Evolutionary conservation across 768 basidiomycete genomes (phyloP).

Genomic region (Suillus decipiens): DNA sequence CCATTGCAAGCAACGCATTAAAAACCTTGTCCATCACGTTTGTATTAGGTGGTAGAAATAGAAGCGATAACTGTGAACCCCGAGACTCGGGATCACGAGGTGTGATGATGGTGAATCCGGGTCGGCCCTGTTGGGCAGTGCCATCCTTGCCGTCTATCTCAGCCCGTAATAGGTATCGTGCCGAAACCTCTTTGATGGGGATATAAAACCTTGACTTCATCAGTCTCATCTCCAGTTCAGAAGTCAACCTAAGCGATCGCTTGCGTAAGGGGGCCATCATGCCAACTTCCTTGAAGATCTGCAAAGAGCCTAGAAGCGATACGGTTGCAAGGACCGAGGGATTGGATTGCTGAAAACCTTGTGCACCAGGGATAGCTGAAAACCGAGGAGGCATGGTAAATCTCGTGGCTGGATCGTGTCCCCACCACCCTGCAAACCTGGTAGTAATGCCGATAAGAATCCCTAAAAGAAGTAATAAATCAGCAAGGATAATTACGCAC

Average conservation of each 20-base stretch:
- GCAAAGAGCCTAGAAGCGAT: constrained; percentile 80
- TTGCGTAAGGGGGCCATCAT: constrained; percentile 69
- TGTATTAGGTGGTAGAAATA: constrained; percentile 63
- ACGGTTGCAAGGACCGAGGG: constrained; percentile 81
- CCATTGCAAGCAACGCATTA: constrained; percentile 56
- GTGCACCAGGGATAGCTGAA: constrained; percentile 83
- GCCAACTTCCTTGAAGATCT: constrained; percentile 76
- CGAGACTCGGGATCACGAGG: constrained; percentile 66
- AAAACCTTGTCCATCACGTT: constrained; percentile 74
- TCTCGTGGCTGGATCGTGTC: constrained; percentile 82
- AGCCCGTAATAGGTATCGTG: constrained; percentile 28
- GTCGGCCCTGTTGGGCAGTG: constrained; percentile 9
- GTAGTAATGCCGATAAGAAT: constrained; percentile 19
- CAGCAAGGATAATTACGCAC: constrained; percentile 42
- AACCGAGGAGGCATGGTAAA: constrained; percentile 90
- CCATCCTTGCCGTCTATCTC: constrained; percentile 27
- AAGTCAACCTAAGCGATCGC: constrained; percentile 73
- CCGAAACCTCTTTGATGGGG: constrained; percentile 36
- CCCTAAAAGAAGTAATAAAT: constrained; percentile 13
- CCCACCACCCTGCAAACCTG: constrained; percentile 98
- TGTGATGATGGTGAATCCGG: constrained; percentile 91
- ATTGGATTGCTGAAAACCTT: constrained; percentile 96
- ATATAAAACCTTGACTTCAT: constrained; percentile 65
- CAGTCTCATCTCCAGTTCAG: constrained; percentile 66
- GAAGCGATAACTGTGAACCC: constrained; percentile 86